phyloP scores from a whole-genome alignment of 2,329 filamentous ascomycete species.

The Penicillium vulpinum region DNA sequence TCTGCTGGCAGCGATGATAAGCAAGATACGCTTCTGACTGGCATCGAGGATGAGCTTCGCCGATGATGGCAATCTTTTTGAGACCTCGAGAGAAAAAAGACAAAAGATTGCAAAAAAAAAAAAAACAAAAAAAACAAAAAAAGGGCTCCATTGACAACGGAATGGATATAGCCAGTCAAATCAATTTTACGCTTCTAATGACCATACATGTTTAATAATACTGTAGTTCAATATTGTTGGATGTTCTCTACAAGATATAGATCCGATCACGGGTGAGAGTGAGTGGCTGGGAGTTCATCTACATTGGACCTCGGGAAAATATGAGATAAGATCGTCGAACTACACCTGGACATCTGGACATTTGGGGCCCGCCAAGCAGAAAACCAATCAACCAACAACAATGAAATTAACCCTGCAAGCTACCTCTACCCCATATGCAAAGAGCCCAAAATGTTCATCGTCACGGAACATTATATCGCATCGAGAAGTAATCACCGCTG shows the following conservation, averaged over 20 bases:
- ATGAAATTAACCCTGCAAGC: not conserved
- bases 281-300: not conserved
- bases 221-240: not conserved
- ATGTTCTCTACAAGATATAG: not conserved
- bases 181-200: conserved; percentile 4
- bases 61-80: not conserved
- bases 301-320: no score
- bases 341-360: not conserved
- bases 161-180: not conserved
- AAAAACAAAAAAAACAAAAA: not conserved
- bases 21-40: not conserved
- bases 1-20: not conserved
- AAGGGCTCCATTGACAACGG: not conserved
- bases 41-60: not conserved
- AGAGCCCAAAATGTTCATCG: not conserved
- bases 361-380: not conserved
- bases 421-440: not conserved
- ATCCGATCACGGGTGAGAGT: not conserved
- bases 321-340: not conserved
- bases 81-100: not conserved
- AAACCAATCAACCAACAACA: not conserved
- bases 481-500: not conserved
- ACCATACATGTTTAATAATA: not conserved
- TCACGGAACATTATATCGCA: not conserved
- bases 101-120: not conserved